Conservation (phyloP, 2,329 filamentous ascomycete genomes). For the Alternaria triticina region DNA sequence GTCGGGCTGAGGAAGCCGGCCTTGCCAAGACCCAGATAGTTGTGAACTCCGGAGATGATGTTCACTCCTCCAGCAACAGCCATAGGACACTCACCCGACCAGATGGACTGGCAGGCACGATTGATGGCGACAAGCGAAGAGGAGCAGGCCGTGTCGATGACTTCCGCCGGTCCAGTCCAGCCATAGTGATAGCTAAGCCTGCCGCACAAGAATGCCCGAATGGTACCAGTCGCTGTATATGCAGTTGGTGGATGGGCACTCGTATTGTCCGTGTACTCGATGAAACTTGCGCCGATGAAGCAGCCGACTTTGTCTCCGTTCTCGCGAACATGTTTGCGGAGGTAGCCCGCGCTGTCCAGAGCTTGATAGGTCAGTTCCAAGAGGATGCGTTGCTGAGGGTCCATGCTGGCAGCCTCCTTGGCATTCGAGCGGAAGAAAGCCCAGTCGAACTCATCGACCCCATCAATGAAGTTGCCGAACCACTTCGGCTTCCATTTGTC, state of each 20-base stretch:
- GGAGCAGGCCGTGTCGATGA: conserved; percentile 47
- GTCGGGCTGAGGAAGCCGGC: conserved; percentile 53
- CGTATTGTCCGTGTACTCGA: conserved; percentile 39
- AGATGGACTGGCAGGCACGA: conserved; percentile 34
- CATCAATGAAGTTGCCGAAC: conserved; percentile 30
- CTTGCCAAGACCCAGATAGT: conserved; percentile 42
- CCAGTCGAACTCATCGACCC: conserved; percentile 44
- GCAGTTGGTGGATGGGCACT: conserved; percentile 19
- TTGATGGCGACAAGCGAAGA: conserved; percentile 41
- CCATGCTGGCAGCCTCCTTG: conserved; percentile 30
- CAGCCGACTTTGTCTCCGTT: conserved; percentile 35
- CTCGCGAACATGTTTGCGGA: conserved; percentile 9
- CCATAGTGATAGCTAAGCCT: conserved; percentile 35
- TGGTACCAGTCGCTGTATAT: conserved; percentile 26
- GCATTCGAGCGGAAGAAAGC: conserved; percentile 31
- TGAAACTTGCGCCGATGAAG: conserved; percentile 40
- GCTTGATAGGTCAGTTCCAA: conserved; percentile 42
- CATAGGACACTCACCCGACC: conserved; percentile 32
- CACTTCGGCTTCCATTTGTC: conserved; percentile 14
- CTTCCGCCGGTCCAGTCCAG: conserved; percentile 32
- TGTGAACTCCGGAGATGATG: conserved; percentile 38
- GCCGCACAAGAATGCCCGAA: conserved; percentile 31
- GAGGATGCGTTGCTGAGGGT: conserved; percentile 36
- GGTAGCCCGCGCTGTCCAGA: conserved; percentile 44
- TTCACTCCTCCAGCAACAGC: conserved; percentile 50